Percentiles rank a stretch among this genome's conserved stretches.
These are phyloP conservation scores for Yarrowia alimentaria DNA, from an alignment of 805 yeast species.

Conservation along the genomic window DNA sequence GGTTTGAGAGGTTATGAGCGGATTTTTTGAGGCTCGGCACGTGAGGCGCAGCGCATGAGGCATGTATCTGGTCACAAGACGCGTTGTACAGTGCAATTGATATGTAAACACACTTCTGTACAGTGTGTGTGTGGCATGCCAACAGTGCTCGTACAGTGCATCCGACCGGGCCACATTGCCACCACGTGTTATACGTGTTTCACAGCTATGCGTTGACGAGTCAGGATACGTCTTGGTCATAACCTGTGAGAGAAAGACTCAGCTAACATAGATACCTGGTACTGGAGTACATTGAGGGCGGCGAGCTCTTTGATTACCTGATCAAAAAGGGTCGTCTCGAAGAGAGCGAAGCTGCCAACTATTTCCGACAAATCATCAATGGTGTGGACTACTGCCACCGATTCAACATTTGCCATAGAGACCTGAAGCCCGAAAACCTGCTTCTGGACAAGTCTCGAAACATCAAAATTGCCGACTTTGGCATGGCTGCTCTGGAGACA, in stretches of 20 bases:
- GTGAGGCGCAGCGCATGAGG: background rate
- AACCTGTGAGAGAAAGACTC: too few species aligned
- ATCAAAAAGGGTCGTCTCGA: slow-evolving; percentile 85
- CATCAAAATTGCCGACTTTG: slow-evolving; percentile 96
- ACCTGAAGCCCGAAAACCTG: slow-evolving; percentile 78
- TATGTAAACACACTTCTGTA: too few species aligned
- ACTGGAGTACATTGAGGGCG: slow-evolving; percentile 94
- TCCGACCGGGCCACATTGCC: too few species aligned
- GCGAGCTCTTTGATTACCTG: slow-evolving; percentile 88
- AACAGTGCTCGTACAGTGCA: too few species aligned
- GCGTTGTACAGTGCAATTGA: too few species aligned
- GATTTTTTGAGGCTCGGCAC: too few species aligned
- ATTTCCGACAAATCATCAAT: slow-evolving; percentile 80
- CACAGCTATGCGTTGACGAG: too few species aligned
- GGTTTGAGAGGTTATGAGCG: too few species aligned
- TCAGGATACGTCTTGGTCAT: too few species aligned
- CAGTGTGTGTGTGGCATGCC: too few species aligned
- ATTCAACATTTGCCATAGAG: slow-evolving; percentile 84
- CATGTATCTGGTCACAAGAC: too few species aligned
- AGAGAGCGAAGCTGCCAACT: slow-evolving; percentile 85
- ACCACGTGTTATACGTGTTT: too few species aligned
- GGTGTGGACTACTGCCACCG: slow-evolving; percentile 85
- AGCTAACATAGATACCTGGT: slow-evolving; percentile 58
- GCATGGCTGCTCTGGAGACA: slow-evolving; percentile 96
- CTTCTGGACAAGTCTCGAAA: slow-evolving; percentile 77